Evolutionary conservation across 2,329 filamentous ascomycete species (phyloP), one percentile per base, ranked within the genome.

Genomic region (Cucurbitaria berberidis): DNA sequence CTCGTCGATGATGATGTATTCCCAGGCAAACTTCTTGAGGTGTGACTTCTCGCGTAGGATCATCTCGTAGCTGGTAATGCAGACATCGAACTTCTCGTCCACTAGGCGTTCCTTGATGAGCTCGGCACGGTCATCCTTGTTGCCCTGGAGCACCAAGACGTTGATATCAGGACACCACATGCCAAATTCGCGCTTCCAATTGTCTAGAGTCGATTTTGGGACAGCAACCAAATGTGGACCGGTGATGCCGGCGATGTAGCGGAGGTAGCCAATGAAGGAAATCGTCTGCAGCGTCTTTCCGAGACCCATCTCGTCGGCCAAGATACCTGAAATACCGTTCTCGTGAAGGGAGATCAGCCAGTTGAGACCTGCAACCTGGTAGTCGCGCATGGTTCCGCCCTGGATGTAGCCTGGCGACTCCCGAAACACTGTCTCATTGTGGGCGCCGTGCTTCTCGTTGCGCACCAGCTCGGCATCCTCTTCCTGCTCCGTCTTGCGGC

Each of bases 1-100:
- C 70, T 99, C 95, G 68, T 99, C 95, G 60, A 99, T 96, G 64
- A 99, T 96, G 76, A 99, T 99, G 77, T 99, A 99, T 75, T 99
- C 93, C 95, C 95, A 99, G 0, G 95, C 93, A 74, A 99, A 96
- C 76, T 98, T 98, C 79, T 95, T 96, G 63, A 99, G 77, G 64
- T 96, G 91, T 1, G 90, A 82, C 79, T 99, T 98, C 73, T 99
- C 95, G 52, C 95, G 87, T 11, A 99, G 82, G 54, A 99, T 92
- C 93, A 99, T 98, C 76, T 99, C 95, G 78, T 99, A 99, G 74
- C 93, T 97, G 13, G 95, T 99, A 73, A 99, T 90, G 78, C 93
- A 97, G 16, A 98, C 93, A 68, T 99, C 95, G 65, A 99, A 99
- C 62, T 96, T 91, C 74, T 97, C 92, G 54, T 96, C 90, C 16